Evolutionary conservation across 1,284 basidiomycete species (phyloP), one percentile per base, ranked within the genome.

Genomic region (Leccinum fallax): DNA sequence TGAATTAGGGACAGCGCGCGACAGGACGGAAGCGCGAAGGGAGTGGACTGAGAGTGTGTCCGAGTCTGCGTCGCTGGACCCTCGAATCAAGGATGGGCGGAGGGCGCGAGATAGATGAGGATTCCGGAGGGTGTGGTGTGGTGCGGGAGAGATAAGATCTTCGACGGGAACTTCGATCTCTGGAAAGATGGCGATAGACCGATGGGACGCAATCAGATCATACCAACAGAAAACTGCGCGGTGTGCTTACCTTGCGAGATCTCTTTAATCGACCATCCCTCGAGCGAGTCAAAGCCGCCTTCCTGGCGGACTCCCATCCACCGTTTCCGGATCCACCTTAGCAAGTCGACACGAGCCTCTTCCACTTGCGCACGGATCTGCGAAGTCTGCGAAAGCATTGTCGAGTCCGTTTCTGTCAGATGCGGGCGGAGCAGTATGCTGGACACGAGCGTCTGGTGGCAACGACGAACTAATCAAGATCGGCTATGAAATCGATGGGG

Each of bases 201-300:
- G 32, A 32, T 8, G 30, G n/a, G 58, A 56, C 3, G 21, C 21
- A 21, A 21, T 21, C 2, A 19, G 21, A 55, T 65, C 21, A 55
- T 15, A 34, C 21, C 5, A 2, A 36, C 9, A 26, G 4, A 28
- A 55, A 24, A 30, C 19, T 1, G 43, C 5, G 32, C 10, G 26
- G 21, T 3, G 30, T 24, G 46, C 88, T 61, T 65, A 95, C 93
- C 87, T 72, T 92, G 86, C 36, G 87, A 85, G 53, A 97, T 92
- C 70, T 98, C 96, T 71, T 94, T 90, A 60, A 96, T 75, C 1
- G 90, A 87, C 94, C 94, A 97, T 6, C 83, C 83, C 55, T 97
- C 92, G 21, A 98, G 79, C 5, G 77, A 75, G 53, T 92, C 86
- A 69, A 98, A 97, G 0, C 92, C 93, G n/a, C 86, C 85, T 51